phyloP scores from a whole-genome alignment of 2,329 filamentous ascomycete genomes.

The Aquanectria penicillioides region DNA sequence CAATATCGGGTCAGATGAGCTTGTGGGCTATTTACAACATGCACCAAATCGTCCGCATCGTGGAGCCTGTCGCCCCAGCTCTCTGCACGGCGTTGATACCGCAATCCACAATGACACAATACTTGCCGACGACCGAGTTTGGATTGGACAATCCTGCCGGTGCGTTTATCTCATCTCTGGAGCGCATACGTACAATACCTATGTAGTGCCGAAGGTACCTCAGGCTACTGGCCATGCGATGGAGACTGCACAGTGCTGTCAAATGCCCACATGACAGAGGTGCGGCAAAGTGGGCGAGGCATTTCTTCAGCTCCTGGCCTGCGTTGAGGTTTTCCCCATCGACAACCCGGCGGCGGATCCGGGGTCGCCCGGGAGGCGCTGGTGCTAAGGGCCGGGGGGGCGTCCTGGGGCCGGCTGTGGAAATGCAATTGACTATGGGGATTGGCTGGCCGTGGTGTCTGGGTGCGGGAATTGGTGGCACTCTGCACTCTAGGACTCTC shows the following conservation, averaged over 20 bases:
- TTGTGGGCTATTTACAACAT: conserved; percentile 32
- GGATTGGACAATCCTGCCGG: no score
- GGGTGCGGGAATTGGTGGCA: conserved; percentile 38
- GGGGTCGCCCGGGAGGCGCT: conserved; percentile 43
- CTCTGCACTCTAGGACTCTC: background rate
- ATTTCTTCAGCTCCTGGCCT: conserved; percentile 40
- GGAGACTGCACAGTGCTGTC: conserved; percentile 16
- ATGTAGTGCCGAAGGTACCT: no score
- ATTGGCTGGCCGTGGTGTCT: conserved; percentile 26
- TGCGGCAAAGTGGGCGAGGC: conserved; percentile 39
- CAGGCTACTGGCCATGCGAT: background rate
- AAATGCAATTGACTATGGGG: conserved; percentile 27
- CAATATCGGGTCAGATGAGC: conserved; percentile 27
- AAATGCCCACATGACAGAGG: conserved; percentile 25
- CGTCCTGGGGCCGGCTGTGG: conserved; percentile 5
- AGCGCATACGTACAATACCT: no score
- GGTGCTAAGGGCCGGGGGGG: conserved; percentile 28
- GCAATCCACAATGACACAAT: no score
- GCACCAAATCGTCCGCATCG: conserved; percentile 26
- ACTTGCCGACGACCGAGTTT: no score
- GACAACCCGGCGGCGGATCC: conserved; percentile 40
- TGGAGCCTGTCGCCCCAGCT: conserved; percentile 22
- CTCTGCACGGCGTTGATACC: background rate
- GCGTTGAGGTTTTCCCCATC: conserved; percentile 37
- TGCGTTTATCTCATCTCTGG: conserved; percentile 1